Base-by-base conservation (phyloP, 1,139 yeast species). In the Maudiozyma humilis region DNA sequence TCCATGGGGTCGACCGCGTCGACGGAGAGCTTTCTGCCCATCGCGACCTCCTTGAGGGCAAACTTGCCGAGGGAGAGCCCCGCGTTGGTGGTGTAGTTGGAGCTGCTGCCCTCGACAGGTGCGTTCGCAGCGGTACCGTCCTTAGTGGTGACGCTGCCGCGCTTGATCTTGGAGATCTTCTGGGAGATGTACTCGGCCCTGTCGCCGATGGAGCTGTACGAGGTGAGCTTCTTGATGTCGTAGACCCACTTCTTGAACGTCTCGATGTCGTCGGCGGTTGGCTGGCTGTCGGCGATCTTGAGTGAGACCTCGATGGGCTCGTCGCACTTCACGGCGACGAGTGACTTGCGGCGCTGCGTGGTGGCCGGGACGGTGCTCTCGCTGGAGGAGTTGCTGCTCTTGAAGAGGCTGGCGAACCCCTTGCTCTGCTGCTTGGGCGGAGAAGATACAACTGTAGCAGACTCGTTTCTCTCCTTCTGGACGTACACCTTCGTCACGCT, bases 401-500 rank as follows among this genome's bases (percentile, higher is more conserved):
- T 7, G 6, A 40, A 17, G 8, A 40, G 27, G n/a, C 34, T 40
- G 10, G 32, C 10, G 2, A 39, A 23, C 27, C 27, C 27, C 6
- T 23, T 23, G 27, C 27, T 23, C 27, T 23, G 27, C 27, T 23
- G 6, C 8, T 10, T 6, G 13, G 32, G 31, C 7, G 25, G 17
- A 7, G 33, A 5, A 27, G 18, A 5, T n/a, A 5, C 18, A 12
- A 12, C 16, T 6, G 29, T 15, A 10, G 36, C 15, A 32, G 20
- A 10, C 8, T 23, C 27, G 8, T 23, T 14, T 14, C 17, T 25
- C n/a, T 15, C 14, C 16, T 40, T 34, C 12, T 49, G 49, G 32
- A 45, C 48, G 30, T 43, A 49, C 16, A 52, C 36, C 3, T 53
- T 48, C 16, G 44, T 50, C 3, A 56, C 53, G 13, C 47, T 50